Evolutionary conservation across 2,329 filamentous ascomycete species (phyloP), one percentile per base, ranked within the genome.

Genomic region (Aspergillus flavus): DNA sequence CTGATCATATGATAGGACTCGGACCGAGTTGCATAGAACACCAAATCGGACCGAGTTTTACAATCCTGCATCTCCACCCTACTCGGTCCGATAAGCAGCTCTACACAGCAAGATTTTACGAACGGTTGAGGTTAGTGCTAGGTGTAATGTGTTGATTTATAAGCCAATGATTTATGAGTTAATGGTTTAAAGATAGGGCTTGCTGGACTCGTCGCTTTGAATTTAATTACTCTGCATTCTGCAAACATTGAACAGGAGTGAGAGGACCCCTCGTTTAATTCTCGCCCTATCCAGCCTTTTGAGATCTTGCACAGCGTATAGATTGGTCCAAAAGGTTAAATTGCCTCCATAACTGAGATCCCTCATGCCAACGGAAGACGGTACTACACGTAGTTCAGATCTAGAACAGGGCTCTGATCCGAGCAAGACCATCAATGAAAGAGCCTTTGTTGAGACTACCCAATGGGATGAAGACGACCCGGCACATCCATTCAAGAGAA

Each of bases 401-500:
- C 14, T 11, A 10, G 46, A 50, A 26, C 4, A 26, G 1, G 26
- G 1, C 3, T 50, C 14, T 11, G 26, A 19, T 19, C 7, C 16
- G 6, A n/a, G 16, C 14, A 50, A 12, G 26, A 19, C 12, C 16
- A 28, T 19, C 6, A 16, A 19, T 10, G 12, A 16, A n/a, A 32
- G 16, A 28, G 26, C 26, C 3, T 10, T 10, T 50, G 23, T 9
- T 6, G 16, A 19, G 14, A 30, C 7, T 28, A 26, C 30, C 14
- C 23, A 54, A 23, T 97, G 91, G 86, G 90, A 94, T 45, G 87
- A 93, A 62, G 79, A 82, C 53, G 94, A 97, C 74, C 89, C 91
- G 0, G 74, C 87, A 76, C 91, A 89, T 70, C 94, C 94, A 0
- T 87, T 90, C 62, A 92, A 86, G 74, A 88, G 92, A 81, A 80